Base-by-base conservation (phyloP, 495 filamentous ascomycete species). In the Penicillium lagena region DNA sequence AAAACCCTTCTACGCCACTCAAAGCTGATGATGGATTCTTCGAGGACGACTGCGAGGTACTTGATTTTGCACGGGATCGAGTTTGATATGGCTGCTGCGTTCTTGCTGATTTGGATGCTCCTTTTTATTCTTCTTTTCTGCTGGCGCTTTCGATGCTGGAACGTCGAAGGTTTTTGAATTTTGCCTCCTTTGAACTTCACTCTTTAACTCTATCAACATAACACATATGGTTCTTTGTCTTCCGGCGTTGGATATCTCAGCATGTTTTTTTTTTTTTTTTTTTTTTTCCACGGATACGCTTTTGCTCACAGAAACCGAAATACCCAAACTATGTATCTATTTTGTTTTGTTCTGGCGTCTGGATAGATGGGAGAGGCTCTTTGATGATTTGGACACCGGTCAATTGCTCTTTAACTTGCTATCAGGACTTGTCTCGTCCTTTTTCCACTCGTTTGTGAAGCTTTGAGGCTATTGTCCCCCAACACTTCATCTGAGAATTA, bases 11-110 rank as follows among this genome's bases (percentile, higher is more conserved):
- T 10, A 46, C 55, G 39, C 50, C 58, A 42, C 65, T 49, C 47
- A 76, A 74, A 17, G 78, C 80, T 12, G 86, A 83, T 29, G 86
- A 90, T 32, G 89, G 88, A 4, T 93, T 96, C 63, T 96, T 96
- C 54, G 90, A 96, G 62, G 89, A 96, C 57, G 90, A 93, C 59
- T 91, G 86, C 56, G 90, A 94, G 56, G 86, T 96, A 45, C 71
- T 96, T 52, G 90, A 95, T 68, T 95, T 90, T 78, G 87, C 87
- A 10, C 81, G 85, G 54, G 86, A 94, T 58, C 73, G 87, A 54
- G 87, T 91, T 31, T 91, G 70, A 81, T 34, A 34, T 32, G 35
- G 9, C 31, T 35, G 35, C 37, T 10, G 33, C 35, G 33, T 40
- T 15, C 42, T 34, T 46, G 12, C 28, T 22, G 17, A 13, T 11